Percentiles rank a stretch among this genome's conserved stretches.
phyloP scores from a whole-genome alignment of 305 asterid species.

The Fraxinus baroniana region DNA sequence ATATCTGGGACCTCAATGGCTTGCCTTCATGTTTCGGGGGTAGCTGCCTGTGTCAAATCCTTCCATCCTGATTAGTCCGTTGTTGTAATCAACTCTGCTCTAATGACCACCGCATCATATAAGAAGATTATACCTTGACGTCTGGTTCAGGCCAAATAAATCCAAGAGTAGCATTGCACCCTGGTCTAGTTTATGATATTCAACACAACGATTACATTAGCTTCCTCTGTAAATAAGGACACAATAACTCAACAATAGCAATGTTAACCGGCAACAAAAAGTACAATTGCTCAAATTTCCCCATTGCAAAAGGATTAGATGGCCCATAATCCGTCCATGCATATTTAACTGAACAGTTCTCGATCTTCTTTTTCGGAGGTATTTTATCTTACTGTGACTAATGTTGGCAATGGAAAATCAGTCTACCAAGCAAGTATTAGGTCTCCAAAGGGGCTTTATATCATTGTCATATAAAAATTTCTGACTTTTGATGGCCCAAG shows the following conservation, averaged over 20 bases:
- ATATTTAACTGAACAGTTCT: slow-evolving; percentile 35
- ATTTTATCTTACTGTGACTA: slow-evolving; percentile 52
- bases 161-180: slow-evolving; percentile 60
- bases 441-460: slow-evolving; percentile 35
- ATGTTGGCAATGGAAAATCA: slow-evolving; percentile 40
- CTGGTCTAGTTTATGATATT: slow-evolving; percentile 74
- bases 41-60: slow-evolving; percentile 74
- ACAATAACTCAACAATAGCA: slow-evolving; percentile 37
- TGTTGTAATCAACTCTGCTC: slow-evolving; percentile 79
- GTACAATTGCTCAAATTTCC: slow-evolving; percentile 44
- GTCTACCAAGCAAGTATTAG: slow-evolving; percentile 45
- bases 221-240: slow-evolving; percentile 70
- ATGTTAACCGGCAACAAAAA: slow-evolving; percentile 38
- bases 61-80: slow-evolving; percentile 75
- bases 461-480: slow-evolving; percentile 42
- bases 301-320: slow-evolving; percentile 48
- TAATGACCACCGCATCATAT: slow-evolving; percentile 71
- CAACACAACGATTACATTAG: slow-evolving; percentile 45
- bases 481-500: slow-evolving; percentile 33
- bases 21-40: slow-evolving; percentile 69
- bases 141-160: slow-evolving; percentile 64
- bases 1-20: slow-evolving; percentile 88
- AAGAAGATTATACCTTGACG: slow-evolving; percentile 53
- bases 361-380: slow-evolving; percentile 42
- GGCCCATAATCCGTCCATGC: slow-evolving; percentile 68